These are phyloP conservation scores for Globisporangium cystogenes DNA, from an alignment of 352 stramenopile species.

Conservation along the genomic window DNA sequence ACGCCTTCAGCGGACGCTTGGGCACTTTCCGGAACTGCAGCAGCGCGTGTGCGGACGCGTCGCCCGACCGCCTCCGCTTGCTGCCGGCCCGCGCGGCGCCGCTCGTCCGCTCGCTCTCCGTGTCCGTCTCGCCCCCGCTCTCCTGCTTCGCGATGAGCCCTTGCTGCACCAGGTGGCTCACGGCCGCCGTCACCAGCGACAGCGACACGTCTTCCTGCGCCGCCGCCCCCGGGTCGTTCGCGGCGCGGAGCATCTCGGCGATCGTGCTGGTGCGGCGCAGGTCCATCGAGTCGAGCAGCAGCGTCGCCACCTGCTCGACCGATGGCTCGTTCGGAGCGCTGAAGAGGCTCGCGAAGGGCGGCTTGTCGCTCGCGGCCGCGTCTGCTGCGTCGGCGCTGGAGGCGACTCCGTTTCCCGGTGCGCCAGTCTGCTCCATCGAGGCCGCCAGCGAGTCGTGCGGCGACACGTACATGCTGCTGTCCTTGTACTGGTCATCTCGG, in stretches of 20 bases:
- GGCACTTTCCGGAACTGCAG: conserved; percentile 67
- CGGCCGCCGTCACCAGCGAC: conserved; percentile 43
- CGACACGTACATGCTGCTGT: conserved; percentile 78
- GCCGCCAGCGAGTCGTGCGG: conserved; percentile 24
- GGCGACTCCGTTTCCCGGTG: not conserved
- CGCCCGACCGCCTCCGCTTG: conserved; percentile 21
- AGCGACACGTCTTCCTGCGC: conserved; percentile 23
- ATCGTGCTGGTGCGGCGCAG: conserved; percentile 47
- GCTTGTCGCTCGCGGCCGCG: not conserved
- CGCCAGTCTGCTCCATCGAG: not conserved
- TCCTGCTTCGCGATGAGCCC: conserved; percentile 48
- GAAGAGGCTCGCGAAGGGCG: not conserved
- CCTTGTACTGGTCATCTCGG: conserved; percentile 75
- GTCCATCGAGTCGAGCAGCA: conserved; percentile 55
- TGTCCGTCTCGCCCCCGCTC: conserved; percentile 6
- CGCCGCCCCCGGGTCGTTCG: conserved; percentile 19
- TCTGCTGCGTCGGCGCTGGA: conserved; percentile 1
- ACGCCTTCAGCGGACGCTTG: conserved; percentile 57
- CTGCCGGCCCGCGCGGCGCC: conserved; percentile 1
- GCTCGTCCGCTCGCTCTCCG: conserved; percentile 4
- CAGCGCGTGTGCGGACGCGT: too few species aligned
- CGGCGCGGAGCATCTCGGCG: conserved; percentile 46
- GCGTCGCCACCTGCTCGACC: conserved; percentile 40
- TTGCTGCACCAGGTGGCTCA: conserved; percentile 43
- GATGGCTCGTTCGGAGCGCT: conserved; percentile 7